These are phyloP conservation scores for Yamadazyma ubonensis DNA, from an alignment of 805 yeast genomes.

Conservation along the genomic window DNA sequence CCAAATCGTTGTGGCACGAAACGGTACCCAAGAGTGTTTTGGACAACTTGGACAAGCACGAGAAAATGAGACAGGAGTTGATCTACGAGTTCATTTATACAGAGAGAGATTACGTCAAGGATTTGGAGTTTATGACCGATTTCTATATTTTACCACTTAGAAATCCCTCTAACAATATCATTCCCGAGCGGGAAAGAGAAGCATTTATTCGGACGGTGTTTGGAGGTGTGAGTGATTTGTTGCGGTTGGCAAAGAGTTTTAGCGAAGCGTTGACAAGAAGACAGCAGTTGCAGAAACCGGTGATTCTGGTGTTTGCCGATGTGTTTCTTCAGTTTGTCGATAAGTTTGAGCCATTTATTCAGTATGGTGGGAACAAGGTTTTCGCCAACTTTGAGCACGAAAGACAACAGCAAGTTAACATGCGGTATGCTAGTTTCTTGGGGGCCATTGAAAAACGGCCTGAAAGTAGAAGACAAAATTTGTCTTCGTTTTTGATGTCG, in stretches of 20 bases:
- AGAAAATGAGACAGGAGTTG: slow-evolving; percentile 90
- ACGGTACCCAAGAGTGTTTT: slow-evolving; percentile 80
- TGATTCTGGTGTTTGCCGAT: slow-evolving; percentile 85
- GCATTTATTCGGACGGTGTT: slow-evolving; percentile 90
- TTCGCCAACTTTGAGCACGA: slow-evolving; percentile 95
- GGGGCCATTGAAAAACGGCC: slow-evolving; percentile 85
- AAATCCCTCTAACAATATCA: slow-evolving; percentile 68
- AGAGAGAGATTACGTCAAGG: slow-evolving; percentile 93
- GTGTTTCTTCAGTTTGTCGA: slow-evolving; percentile 81
- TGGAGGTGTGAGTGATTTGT: slow-evolving; percentile 83
- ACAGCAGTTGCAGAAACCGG: slow-evolving; percentile 76
- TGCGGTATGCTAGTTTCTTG: slow-evolving; percentile 88
- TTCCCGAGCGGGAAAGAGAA: slow-evolving; percentile 86
- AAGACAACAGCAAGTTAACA: slow-evolving; percentile 85
- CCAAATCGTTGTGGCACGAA: slow-evolving; percentile 88
- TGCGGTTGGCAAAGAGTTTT: slow-evolving; percentile 76
- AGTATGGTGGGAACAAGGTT: slow-evolving; percentile 91
- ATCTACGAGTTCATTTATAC: slow-evolving; percentile 92
- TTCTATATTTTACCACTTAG: slow-evolving; percentile 91
- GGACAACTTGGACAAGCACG: slow-evolving; percentile 76
- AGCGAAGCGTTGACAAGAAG: slow-evolving; percentile 88
- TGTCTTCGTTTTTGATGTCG: slow-evolving; percentile 88
- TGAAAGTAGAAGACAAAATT: slow-evolving; percentile 84
- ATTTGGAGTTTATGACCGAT: slow-evolving; percentile 88
- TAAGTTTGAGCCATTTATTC: slow-evolving; percentile 86